These are phyloP conservation scores for Monilinia aucupariae DNA, from an alignment of 2,329 filamentous ascomycete species.

Conservation along the genomic window DNA sequence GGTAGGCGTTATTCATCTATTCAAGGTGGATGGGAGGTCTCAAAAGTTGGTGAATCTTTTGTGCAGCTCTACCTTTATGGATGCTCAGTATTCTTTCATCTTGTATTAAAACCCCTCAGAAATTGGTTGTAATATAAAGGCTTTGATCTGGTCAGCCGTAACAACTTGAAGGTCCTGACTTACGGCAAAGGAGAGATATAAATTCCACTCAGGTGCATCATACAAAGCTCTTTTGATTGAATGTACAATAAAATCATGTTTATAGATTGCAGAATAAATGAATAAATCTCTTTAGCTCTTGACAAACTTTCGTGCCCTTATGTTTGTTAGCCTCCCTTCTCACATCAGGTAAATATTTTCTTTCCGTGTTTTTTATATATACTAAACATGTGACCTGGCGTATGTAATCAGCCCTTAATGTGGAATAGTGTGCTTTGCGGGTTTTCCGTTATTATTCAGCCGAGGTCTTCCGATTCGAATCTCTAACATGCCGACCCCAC, in stretches of 20 bases:
- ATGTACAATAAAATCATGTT: neutral
- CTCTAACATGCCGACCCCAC: slow-evolving; percentile 11
- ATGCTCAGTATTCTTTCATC: slow-evolving; percentile 21
- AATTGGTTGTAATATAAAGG: slow-evolving; percentile 30
- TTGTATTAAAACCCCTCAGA: slow-evolving; percentile 27
- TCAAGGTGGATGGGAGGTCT: slow-evolving; percentile 22
- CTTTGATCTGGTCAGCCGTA: slow-evolving; percentile 18
- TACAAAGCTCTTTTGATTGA: neutral
- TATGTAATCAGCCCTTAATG: too few relatives aligned
- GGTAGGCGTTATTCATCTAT: slow-evolving; percentile 15
- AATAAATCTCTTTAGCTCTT: neutral
- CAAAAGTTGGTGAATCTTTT: slow-evolving; percentile 24
- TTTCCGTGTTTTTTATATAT: too few relatives aligned
- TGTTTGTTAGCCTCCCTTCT: too few relatives aligned
- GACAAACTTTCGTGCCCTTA: neutral
- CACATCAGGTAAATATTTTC: too few relatives aligned
- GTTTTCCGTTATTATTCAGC: neutral
- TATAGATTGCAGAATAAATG: neutral
- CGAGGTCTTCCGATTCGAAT: slow-evolving; percentile 11
- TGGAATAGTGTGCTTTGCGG: too few relatives aligned
- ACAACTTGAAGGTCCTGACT: slow-evolving; percentile 26
- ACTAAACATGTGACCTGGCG: slow-evolving; percentile 4
- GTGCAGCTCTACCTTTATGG: slow-evolving; percentile 16
- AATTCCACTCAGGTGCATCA: slow-evolving; percentile 13
- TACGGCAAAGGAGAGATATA: neutral